phyloP scores from a whole-genome alignment of 2,329 filamentous ascomycete species.

The Xylariales sp. region DNA sequence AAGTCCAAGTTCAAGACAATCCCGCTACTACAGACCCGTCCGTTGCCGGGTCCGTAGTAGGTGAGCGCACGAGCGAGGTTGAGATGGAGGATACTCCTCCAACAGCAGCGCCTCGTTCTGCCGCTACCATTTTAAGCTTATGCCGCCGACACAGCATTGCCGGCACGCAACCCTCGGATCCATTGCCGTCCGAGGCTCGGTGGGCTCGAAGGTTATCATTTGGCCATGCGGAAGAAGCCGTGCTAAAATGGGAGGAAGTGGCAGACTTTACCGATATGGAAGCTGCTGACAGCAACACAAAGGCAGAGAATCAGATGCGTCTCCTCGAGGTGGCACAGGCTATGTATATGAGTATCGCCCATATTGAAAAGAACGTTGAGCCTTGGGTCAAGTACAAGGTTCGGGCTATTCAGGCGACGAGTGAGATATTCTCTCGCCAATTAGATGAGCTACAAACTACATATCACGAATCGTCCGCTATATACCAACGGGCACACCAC shows the following conservation, averaged over 20 bases:
- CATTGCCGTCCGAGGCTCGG: conserved; percentile 64
- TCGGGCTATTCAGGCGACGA: conserved; percentile 66
- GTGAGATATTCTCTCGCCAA: conserved; percentile 71
- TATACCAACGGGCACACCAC: conserved; percentile 74
- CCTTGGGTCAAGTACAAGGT: conserved; percentile 73
- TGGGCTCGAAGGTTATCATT: conserved; percentile 82
- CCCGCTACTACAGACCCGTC: conserved; percentile 61
- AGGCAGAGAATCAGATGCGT: conserved; percentile 35
- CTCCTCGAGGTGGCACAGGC: conserved; percentile 65
- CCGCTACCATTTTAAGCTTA: conserved; percentile 61
- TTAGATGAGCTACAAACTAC: conserved; percentile 73
- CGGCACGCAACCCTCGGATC: conserved; percentile 49
- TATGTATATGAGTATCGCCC: conserved; percentile 64
- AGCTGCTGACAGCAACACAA: conserved; percentile 44
- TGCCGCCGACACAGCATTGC: conserved; percentile 72
- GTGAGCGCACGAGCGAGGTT: conserved; percentile 67
- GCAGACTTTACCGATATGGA: conserved; percentile 56
- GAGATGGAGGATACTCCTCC: conserved; percentile 68
- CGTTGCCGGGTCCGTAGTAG: conserved; percentile 67
- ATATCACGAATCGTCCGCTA: conserved; percentile 77
- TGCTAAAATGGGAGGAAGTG: conserved; percentile 73
- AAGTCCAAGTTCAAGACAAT: conserved; percentile 42
- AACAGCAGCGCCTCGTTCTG: conserved; percentile 59
- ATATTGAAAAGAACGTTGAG: conserved; percentile 64
- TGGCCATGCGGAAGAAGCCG: conserved; percentile 78